phyloP scores from a whole-genome alignment of 441 rosid species.

The Aleurites moluccanus region DNA sequence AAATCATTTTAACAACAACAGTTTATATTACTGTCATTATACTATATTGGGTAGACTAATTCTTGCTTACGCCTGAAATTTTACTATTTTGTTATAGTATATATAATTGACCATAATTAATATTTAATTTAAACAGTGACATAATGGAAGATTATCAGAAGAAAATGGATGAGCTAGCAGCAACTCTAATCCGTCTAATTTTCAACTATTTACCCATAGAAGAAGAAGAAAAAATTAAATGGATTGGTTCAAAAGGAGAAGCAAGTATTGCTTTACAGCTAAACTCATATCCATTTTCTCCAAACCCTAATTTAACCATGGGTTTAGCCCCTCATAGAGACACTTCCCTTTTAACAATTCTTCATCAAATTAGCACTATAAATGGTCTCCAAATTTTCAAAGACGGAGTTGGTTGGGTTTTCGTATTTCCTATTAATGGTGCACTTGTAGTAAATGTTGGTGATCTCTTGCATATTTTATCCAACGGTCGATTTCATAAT shows the following conservation, averaged over 20 bases:
- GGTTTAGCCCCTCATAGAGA: slow-evolving; percentile 89
- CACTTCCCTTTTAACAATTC: slow-evolving; percentile 70
- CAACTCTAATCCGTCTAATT: slow-evolving; percentile 50
- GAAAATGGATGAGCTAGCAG: slow-evolving; percentile 65
- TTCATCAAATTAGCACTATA: slow-evolving; percentile 50
- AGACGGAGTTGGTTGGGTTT: slow-evolving; percentile 64
- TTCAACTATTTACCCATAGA: slow-evolving; percentile 52
- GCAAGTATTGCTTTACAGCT: slow-evolving; percentile 55
- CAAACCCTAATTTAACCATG: slow-evolving; percentile 79
- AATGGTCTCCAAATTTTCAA: slow-evolving; percentile 61
- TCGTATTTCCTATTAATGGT: slow-evolving; percentile 53
- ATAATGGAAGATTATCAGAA: slow-evolving; percentile 57
- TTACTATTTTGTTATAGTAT: no score
- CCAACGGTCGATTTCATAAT: slow-evolving; percentile 58
- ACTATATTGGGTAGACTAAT: no score
- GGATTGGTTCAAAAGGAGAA: slow-evolving; percentile 48
- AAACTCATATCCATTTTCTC: slow-evolving; percentile 78
- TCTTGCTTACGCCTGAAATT: no score
- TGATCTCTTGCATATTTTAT: slow-evolving; percentile 68
- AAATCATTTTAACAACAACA: no score
- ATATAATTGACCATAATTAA: no score
- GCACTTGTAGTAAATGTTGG: slow-evolving; percentile 74
- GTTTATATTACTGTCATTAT: no score
- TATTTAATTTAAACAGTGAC: slow-evolving; percentile 37
- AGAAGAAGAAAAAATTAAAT: slow-evolving; percentile 33